phyloP scores from a whole-genome alignment of 2,329 filamentous ascomycete species.

The Penicillium sp. region DNA sequence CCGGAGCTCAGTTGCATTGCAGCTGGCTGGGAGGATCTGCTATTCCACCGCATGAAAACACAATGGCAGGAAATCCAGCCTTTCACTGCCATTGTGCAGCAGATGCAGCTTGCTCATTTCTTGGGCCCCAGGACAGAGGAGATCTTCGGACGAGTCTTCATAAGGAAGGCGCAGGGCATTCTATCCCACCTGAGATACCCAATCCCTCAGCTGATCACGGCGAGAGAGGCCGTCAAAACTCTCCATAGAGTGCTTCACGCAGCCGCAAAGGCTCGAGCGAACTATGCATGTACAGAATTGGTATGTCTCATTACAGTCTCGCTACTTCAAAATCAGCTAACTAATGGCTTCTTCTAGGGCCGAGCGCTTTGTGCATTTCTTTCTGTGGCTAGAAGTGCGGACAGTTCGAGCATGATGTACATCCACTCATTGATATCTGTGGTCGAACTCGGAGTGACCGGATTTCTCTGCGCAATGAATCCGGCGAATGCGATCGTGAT shows the following conservation, averaged over 20 bases:
- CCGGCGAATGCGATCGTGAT: slow-evolving; percentile 12
- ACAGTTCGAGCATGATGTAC: neutral
- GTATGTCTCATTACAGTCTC: neutral
- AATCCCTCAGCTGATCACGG: neutral
- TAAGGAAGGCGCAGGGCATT: neutral
- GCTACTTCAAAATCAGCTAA: neutral
- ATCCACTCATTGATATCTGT: slow-evolving; percentile 17
- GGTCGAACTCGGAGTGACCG: slow-evolving; percentile 14
- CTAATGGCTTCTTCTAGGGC: neutral
- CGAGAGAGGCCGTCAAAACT: neutral
- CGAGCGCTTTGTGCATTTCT: neutral
- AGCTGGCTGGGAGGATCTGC: slow-evolving; percentile 5
- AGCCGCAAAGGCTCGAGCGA: neutral
- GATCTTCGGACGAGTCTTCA: neutral
- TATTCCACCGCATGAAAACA: slow-evolving; percentile 7
- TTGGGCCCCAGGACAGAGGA: neutral
- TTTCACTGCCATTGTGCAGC: slow-evolving; percentile 9
- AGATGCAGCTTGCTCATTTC: slow-evolving; percentile 12
- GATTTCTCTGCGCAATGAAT: slow-evolving; percentile 16
- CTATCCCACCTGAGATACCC: neutral
- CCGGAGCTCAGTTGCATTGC: neutral
- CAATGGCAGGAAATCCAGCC: slow-evolving; percentile 6
- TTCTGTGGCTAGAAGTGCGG: neutral
- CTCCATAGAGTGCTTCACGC: neutral
- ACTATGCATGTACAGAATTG: neutral